Percentiles rank a stretch among this genome's conserved stretches.
These are phyloP conservation scores for Ramaria rubella DNA, from an alignment of 768 basidiomycete genomes.

Conservation along the genomic window DNA sequence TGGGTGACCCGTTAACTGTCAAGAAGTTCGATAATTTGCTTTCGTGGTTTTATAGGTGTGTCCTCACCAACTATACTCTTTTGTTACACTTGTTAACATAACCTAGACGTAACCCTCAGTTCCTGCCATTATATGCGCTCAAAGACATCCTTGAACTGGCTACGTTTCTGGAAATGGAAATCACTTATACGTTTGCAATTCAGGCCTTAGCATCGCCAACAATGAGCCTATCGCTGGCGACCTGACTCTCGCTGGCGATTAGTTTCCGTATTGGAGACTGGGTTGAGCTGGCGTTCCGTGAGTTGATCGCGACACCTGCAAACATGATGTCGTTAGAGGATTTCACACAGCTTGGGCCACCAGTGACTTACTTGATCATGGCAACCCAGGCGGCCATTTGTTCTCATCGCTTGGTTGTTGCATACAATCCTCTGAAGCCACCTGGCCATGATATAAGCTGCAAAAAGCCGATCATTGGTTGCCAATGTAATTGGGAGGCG, in stretches of 20 bases:
- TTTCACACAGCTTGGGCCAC: not conserved
- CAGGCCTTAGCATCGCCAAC: not conserved
- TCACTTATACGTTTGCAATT: not conserved
- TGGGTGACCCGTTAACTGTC: not conserved
- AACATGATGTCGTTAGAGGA: not conserved
- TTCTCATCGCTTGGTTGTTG: not conserved
- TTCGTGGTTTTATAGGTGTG: not conserved
- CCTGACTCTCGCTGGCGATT: not conserved
- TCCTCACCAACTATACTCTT: not conserved
- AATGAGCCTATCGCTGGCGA: not conserved
- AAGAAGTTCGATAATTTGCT: not conserved
- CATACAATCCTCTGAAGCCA: not conserved
- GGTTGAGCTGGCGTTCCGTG: not conserved
- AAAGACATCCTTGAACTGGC: not conserved
- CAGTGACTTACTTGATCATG: not conserved
- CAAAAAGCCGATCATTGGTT: not conserved
- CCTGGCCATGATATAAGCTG: not conserved
- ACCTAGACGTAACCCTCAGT: not conserved
- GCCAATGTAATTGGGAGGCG: not conserved
- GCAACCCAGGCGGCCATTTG: not conserved
- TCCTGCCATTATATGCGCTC: not conserved
- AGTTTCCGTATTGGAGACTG: not conserved
- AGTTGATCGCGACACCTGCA: not conserved
- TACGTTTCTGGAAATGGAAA: not conserved
- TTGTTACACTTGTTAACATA: not conserved